Base-by-base conservation (phyloP, 768 basidiomycete genomes). In the Saitozyma sp. region DNA sequence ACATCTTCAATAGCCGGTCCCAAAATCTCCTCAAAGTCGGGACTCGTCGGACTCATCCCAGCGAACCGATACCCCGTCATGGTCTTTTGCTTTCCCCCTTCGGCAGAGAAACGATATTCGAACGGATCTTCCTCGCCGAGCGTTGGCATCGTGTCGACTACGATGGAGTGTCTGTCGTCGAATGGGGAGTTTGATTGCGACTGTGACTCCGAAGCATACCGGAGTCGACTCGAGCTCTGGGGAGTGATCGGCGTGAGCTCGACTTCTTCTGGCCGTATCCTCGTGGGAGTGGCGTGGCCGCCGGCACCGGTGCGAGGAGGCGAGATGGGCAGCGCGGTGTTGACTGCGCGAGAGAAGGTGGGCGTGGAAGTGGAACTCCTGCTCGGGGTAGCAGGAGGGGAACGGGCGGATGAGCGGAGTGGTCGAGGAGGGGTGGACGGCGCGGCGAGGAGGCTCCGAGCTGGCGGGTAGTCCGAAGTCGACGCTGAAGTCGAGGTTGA, bases 91-190 rank as follows among this genome's bases (percentile, higher is more conserved):
- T 55, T 39, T 57, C 56, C 11, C 59, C 50, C 3, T 17, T 11
- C n/a, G 2, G 2, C n/a, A 17, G 11, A 11, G 13, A 17, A 17
- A 17, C 6, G 11, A 46, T 46, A 46, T 42, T 17, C 46, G 13
- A 59, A 52, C 50, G 52, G n/a, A 19, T 64, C 61, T 50, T 54
- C 14, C 49, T 49, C 14, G 56, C 13, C 6, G 5, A 11, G 38
- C 17, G 17, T 4, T 52, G 51, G 16, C 13, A 40, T 54, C 8
- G 59, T 51, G 14, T 54, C 63, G 17, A 56, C 50, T 13, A 52
- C 16, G 50, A 75, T 64, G 6, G 74, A 75, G 56, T 75, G 67
- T 2, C 71, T 56, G 64, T 75, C 74, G 56, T 75, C 58, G 46
- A 75, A 75, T 10, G 74, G 71, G 17, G 71, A 72, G 29, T 75